A percentile compares a stretch with the other conserved stretches of the same genome.
These are phyloP conservation scores for Aphanocladium album DNA, from an alignment of 2,329 filamentous ascomycete species.

Conservation along the genomic window DNA sequence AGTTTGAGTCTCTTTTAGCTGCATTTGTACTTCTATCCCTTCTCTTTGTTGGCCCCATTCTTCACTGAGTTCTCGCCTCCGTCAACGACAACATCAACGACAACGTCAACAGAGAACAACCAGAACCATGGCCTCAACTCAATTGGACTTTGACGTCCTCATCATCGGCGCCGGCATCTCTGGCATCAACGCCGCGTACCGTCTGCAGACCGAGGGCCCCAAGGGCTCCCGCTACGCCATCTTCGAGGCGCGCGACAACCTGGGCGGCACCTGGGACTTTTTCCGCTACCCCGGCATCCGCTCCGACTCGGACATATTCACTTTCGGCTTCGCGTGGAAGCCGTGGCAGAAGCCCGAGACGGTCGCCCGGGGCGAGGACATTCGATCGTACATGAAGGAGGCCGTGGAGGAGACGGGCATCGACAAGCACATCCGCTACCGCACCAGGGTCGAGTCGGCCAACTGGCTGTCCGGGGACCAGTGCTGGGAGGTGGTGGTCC, in stretches of 20 bases:
- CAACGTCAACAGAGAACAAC: not conserved
- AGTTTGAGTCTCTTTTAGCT: not conserved
- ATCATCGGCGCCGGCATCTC: constrained; percentile 71
- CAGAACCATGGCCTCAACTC: not conserved
- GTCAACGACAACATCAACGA: not conserved
- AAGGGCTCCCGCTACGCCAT: constrained; percentile 54
- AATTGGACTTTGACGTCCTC: constrained; percentile 44
- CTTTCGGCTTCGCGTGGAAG: constrained; percentile 63
- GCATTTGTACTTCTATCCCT: not conserved
- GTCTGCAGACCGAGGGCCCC: constrained; percentile 55
- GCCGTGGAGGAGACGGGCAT: constrained; percentile 48
- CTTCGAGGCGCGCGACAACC: constrained; percentile 59
- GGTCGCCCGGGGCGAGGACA: constrained; percentile 48
- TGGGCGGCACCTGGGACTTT: constrained; percentile 76
- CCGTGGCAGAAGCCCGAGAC: constrained; percentile 55
- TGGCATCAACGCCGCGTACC: constrained; percentile 70
- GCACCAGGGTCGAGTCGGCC: constrained; percentile 43
- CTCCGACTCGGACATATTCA: constrained; percentile 57
- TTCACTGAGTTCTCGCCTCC: not conserved
- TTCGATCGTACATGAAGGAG: constrained; percentile 49
- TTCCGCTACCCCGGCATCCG: constrained; percentile 72
- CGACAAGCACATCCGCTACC: constrained; percentile 48
- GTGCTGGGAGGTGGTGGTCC: constrained; percentile 43
- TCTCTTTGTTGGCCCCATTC: not conserved
- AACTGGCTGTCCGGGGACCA: constrained; percentile 52